Percentiles rank a stretch among this genome's conserved stretches.
Evolutionary conservation across 2,329 filamentous ascomycete species (phyloP).

Genomic region (Neophaeococcomyces aloes): DNA sequence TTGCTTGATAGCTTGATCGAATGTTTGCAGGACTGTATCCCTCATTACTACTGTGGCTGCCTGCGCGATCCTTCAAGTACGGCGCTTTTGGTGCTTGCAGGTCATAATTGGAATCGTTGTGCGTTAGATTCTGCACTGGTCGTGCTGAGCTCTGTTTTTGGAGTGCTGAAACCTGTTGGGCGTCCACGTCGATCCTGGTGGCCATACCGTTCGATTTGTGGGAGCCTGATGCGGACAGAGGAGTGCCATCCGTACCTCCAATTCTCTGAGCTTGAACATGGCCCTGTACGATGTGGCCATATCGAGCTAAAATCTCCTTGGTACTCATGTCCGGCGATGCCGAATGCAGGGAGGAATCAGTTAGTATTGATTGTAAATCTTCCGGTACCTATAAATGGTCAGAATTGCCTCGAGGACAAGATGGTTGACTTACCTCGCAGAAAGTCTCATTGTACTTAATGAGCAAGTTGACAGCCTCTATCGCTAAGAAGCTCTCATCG

Average conservation of each 20-base stretch:
- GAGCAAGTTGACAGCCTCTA: conserved; percentile 81
- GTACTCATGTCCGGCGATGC: conserved; percentile 80
- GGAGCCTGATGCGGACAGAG: conserved; percentile 30
- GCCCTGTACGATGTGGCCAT: conserved; percentile 67
- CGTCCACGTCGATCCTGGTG: conserved; percentile 73
- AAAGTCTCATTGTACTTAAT: conserved; percentile 93
- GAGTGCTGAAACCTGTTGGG: conserved; percentile 57
- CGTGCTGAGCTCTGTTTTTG: conserved; percentile 76
- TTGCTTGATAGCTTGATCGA: conserved; percentile 20
- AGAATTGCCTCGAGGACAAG: conserved; percentile 8
- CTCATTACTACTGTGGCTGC: conserved; percentile 18
- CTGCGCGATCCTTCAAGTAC: conserved; percentile 18
- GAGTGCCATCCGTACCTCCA: conserved; percentile 46
- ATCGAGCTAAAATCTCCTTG: conserved; percentile 91
- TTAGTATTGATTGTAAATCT: conserved; percentile 75
- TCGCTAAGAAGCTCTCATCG: conserved; percentile 81
- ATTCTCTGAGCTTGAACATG: conserved; percentile 44
- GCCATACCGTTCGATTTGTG: conserved; percentile 39
- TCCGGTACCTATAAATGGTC: conserved; percentile 63
- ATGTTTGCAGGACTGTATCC: conserved; percentile 11
- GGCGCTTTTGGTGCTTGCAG: conserved; percentile 18
- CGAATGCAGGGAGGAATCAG: conserved; percentile 71
- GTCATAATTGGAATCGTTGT: conserved; percentile 3
- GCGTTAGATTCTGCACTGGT: conserved; percentile 47
- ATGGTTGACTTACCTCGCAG: conserved; percentile 67